Evolutionary conservation across 2,329 filamentous ascomycete genomes (phyloP).

Genomic region (Aaosphaeria pasadenensis): DNA sequence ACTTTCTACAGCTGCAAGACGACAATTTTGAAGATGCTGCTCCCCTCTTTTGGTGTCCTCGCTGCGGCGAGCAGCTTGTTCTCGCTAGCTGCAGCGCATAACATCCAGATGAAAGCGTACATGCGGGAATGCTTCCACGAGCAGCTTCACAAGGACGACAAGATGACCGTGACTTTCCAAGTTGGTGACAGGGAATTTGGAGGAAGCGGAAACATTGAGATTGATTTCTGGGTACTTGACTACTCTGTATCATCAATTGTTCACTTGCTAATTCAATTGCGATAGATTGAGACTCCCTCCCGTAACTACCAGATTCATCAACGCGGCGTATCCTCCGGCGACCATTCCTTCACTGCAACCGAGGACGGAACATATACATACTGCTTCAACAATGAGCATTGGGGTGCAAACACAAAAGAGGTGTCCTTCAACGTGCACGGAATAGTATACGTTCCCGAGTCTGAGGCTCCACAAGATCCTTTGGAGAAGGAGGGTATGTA

Average conservation of each 20-base stretch:
- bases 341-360: constrained; percentile 84
- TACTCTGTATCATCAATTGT: neutral
- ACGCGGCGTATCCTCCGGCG: constrained; percentile 79
- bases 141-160: constrained; percentile 84
- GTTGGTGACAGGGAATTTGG: constrained; percentile 96
- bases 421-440: constrained; percentile 99
- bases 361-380: constrained; percentile 88
- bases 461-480: constrained; percentile 79
- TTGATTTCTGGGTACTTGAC: constrained; percentile 90
- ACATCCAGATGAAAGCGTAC: constrained; percentile 91
- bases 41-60: constrained; percentile 36
- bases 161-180: constrained; percentile 98
- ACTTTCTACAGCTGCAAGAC: constrained; percentile 6
- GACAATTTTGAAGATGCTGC: constrained; percentile 28
- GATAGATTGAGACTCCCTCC: constrained; percentile 72
- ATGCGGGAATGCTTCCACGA: constrained; percentile 98
- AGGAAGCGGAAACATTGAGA: constrained; percentile 87
- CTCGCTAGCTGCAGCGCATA: constrained; percentile 73
- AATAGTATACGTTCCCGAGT: constrained; percentile 92
- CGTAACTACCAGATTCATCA: constrained; percentile 76
- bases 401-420: constrained; percentile 94
- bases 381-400: constrained; percentile 99
- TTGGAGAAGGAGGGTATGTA: constrained; percentile 80
- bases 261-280: neutral
- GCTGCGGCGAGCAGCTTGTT: constrained; percentile 55